Percentiles rank a stretch among this genome's conserved stretches.
phyloP scores from a whole-genome alignment of 1,139 yeast genomes.

The Yamadazyma songkhlaensis region DNA sequence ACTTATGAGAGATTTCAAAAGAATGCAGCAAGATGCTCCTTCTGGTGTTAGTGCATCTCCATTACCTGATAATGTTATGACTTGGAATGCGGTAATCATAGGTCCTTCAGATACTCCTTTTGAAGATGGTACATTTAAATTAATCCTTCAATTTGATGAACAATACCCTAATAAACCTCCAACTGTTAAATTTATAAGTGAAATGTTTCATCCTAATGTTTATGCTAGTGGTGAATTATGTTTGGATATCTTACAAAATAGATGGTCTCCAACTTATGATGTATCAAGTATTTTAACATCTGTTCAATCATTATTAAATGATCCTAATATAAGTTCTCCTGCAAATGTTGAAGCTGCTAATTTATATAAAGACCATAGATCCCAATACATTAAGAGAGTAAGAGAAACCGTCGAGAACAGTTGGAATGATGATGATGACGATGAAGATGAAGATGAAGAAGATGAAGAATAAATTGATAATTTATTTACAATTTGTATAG shows the following conservation, averaged over 20 bases:
- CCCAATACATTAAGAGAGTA: conserved; percentile 88
- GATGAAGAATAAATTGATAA: conserved; percentile 34
- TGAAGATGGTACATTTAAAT: conserved; percentile 95
- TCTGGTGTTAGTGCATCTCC: conserved; percentile 98
- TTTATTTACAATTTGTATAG: conserved; percentile 1
- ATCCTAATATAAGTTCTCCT: conserved; percentile 94
- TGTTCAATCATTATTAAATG: conserved; percentile 81
- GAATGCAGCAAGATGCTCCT: conserved; percentile 98
- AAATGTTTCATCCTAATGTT: conserved; percentile 98
- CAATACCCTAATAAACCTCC: conserved; percentile 99
- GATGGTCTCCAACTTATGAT: conserved; percentile 99
- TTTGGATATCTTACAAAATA: conserved; percentile 89
- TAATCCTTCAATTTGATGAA: conserved; percentile 87
- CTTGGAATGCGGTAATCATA: conserved; percentile 95
- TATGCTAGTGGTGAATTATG: conserved; percentile 95
- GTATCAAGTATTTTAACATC: conserved; percentile 96
- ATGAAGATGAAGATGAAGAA: conserved; percentile 65
- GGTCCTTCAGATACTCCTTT: conserved; percentile 98
- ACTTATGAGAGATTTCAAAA: conserved; percentile 97
- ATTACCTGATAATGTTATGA: conserved; percentile 93
- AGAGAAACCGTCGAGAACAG: conserved; percentile 91
- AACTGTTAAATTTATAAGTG: conserved; percentile 80
- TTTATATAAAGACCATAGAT: conserved; percentile 88
- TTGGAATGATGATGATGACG: conserved; percentile 66
- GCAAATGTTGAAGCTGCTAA: conserved; percentile 99